phyloP scores from a whole-genome alignment of 768 basidiomycete species.

The Chiua virens region DNA sequence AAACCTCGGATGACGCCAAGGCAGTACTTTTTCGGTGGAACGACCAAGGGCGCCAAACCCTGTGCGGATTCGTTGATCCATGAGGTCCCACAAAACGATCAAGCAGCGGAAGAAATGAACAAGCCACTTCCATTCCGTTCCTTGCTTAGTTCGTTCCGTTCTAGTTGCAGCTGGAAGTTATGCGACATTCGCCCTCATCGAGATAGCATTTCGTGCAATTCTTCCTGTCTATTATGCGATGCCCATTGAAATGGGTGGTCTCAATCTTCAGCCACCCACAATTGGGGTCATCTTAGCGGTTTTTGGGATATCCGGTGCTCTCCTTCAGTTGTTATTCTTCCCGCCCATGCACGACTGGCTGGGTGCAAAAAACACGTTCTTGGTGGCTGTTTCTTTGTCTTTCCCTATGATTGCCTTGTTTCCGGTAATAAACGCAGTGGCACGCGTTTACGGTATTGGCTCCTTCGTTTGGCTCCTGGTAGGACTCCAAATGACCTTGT shows the following conservation, averaged over 20 bases:
- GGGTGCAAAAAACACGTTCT: constrained; percentile 60
- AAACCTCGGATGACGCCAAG: constrained; percentile 10
- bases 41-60: not conserved
- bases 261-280: constrained; percentile 23
- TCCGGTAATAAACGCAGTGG: constrained; percentile 41
- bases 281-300: constrained; percentile 31
- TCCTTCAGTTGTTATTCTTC: constrained; percentile 64
- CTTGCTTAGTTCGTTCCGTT: constrained; percentile 51
- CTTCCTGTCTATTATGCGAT: constrained; percentile 34
- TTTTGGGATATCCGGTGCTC: constrained; percentile 32
- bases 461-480: constrained; percentile 49
- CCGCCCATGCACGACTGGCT: constrained; percentile 51
- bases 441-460: constrained; percentile 39
- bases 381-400: constrained; percentile 46
- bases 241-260: constrained; percentile 31
- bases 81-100: not conserved
- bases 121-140: constrained; percentile 45
- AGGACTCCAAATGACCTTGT: constrained; percentile 46
- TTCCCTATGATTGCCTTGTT: constrained; percentile 47
- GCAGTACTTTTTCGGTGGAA: constrained; percentile 19
- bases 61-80: not conserved
- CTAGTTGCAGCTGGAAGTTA: constrained; percentile 61
- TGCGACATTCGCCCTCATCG: constrained; percentile 56
- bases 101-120: not conserved
- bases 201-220: constrained; percentile 58